Percentiles rank a stretch among this genome's conserved stretches.
Evolutionary conservation across 2,329 filamentous ascomycete genomes (phyloP).

Genomic region (Xylaria arbuscula): DNA sequence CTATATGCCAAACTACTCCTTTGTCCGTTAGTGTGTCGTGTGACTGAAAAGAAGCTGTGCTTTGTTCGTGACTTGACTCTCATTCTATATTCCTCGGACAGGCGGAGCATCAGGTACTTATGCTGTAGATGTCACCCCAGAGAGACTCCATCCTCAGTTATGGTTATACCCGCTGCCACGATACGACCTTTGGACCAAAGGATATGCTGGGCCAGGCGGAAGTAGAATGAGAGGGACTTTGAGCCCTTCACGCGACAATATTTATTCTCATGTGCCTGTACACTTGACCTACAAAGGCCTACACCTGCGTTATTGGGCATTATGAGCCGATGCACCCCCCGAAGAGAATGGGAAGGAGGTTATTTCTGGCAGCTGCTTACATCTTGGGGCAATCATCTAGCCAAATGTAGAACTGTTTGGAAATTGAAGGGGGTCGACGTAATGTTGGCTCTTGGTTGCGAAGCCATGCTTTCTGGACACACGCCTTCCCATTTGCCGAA

Average conservation of each 20-base stretch:
- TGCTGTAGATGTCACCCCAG: not conserved
- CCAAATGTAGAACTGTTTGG: not conserved
- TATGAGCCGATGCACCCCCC: not conserved
- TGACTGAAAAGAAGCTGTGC: not conserved
- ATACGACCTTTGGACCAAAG: too few species aligned
- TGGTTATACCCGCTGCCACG: not conserved
- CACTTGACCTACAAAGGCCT: too few species aligned
- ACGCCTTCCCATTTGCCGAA: not conserved
- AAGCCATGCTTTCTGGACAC: not conserved
- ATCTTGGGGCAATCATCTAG: not conserved
- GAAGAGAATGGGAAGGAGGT: not conserved
- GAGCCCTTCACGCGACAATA: too few species aligned
- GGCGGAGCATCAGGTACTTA: not conserved
- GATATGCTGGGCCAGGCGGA: too few species aligned
- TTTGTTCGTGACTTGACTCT: not conserved
- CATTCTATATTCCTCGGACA: not conserved
- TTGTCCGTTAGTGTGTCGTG: too few species aligned
- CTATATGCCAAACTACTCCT: too few species aligned
- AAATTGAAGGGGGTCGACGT: not conserved
- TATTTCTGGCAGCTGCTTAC: conserved; percentile 11
- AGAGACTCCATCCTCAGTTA: not conserved
- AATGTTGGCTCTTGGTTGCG: not conserved
- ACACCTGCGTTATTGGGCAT: not conserved
- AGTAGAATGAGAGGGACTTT: too few species aligned
- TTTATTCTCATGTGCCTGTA: too few species aligned